A percentile compares a stretch with the other conserved stretches of the same genome.
phyloP scores from a whole-genome alignment of 208 protist genomes.

The Leishmania amazonensis region DNA sequence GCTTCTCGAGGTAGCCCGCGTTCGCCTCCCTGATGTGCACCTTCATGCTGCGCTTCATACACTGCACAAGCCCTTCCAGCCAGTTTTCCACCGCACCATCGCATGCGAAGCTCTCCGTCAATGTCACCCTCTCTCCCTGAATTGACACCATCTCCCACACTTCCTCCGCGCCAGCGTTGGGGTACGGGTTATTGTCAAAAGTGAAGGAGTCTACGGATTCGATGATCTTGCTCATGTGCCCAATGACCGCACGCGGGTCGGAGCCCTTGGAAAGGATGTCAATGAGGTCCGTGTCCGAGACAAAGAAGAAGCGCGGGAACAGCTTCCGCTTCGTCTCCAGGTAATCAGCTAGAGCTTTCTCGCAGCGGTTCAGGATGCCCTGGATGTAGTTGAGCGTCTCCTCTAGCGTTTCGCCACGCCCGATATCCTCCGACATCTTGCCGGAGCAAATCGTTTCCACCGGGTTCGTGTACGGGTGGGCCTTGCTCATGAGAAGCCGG shows the following conservation, averaged over 20 bases:
- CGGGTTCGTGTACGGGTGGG: conserved; percentile 90
- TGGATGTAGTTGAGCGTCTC: conserved; percentile 92
- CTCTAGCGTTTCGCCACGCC: conserved; percentile 88
- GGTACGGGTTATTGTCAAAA: conserved; percentile 84
- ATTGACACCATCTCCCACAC: conserved; percentile 94
- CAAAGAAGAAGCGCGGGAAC: conserved; percentile 99
- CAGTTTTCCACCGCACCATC: conserved; percentile 97
- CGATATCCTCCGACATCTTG: conserved; percentile 86
- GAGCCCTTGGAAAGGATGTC: conserved; percentile 98
- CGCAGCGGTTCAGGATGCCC: conserved; percentile 94
- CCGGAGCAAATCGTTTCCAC: conserved; percentile 91
- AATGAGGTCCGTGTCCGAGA: conserved; percentile 95
- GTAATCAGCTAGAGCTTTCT: conserved; percentile 98
- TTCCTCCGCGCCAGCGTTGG: conserved; percentile 52
- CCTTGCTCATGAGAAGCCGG: conserved; percentile 92
- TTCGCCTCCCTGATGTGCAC: conserved; percentile 91
- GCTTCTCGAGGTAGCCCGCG: conserved; percentile 95
- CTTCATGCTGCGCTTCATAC: conserved; percentile 85
- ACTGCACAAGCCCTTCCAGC: conserved; percentile 94
- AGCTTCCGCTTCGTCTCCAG: conserved; percentile 98
- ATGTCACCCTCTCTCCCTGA: conserved; percentile 95
- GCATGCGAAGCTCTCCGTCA: conserved; percentile 91
- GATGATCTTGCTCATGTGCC: conserved; percentile 97
- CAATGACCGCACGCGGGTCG: conserved; percentile 93
- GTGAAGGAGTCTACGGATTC: conserved; percentile 93